Percentiles rank a stretch among this genome's conserved stretches.
Evolutionary conservation across 768 basidiomycete species (phyloP).

Genomic region (Scleroderma citrinum): DNA sequence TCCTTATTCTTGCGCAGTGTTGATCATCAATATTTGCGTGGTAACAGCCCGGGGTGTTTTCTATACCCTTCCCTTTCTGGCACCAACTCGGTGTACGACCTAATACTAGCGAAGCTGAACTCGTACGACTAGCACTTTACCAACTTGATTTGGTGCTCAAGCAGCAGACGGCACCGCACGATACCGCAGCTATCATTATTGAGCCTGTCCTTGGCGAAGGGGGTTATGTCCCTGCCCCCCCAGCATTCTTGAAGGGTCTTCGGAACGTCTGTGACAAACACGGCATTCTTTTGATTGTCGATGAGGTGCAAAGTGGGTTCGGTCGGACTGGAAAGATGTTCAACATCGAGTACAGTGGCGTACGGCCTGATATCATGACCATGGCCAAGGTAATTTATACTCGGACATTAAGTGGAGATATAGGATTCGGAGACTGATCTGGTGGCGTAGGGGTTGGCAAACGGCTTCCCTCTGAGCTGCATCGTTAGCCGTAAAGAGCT

Average conservation of each 20-base stretch:
- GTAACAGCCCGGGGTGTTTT: conserved; percentile 72
- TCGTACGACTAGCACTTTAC: conserved; percentile 62
- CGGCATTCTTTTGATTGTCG: conserved; percentile 76
- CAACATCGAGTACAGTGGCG: conserved; percentile 76
- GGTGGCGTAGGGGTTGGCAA: conserved; percentile 60
- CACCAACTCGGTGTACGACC: conserved; percentile 66
- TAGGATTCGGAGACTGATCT: not conserved
- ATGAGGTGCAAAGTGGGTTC: conserved; percentile 89
- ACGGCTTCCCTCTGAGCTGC: conserved; percentile 91
- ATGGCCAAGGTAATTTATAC: conserved; percentile 67
- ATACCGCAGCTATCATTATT: conserved; percentile 90
- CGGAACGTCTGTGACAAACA: conserved; percentile 83
- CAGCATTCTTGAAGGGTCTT: conserved; percentile 73
- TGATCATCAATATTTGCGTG: not conserved
- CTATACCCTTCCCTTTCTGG: conserved; percentile 88
- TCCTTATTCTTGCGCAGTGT: not conserved
- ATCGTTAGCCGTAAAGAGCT: conserved; percentile 76
- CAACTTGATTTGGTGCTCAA: conserved; percentile 74
- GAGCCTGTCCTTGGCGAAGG: conserved; percentile 96
- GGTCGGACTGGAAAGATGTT: conserved; percentile 82
- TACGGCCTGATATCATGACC: conserved; percentile 82
- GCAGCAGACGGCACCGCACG: conserved; percentile 77
- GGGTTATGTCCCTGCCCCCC: conserved; percentile 87
- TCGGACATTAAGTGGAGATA: not conserved
- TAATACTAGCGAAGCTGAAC: conserved; percentile 47